phyloP scores from a whole-genome alignment of 495 filamentous ascomycete genomes.

The Penicillium diatomitis region DNA sequence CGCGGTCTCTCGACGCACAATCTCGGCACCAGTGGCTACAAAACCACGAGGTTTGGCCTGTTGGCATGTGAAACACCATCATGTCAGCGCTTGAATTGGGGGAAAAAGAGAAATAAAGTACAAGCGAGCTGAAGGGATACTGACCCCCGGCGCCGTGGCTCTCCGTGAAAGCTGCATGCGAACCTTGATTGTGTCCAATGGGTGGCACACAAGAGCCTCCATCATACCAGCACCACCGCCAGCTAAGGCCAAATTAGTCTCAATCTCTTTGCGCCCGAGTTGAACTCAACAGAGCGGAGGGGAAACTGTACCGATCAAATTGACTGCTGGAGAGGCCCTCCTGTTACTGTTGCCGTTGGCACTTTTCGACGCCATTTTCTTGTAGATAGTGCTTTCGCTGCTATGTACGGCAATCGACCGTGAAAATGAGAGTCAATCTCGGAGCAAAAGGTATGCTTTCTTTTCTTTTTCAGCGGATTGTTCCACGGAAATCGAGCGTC shows the following conservation, averaged over 20 bases:
- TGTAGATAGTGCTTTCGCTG: too few species aligned
- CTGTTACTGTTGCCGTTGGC: slow-evolving; percentile 54
- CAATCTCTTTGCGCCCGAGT: not conserved
- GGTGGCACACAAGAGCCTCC: slow-evolving; percentile 96
- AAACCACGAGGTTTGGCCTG: slow-evolving; percentile 77
- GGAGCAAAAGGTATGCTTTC: too few species aligned
- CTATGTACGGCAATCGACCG: too few species aligned
- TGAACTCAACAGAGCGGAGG: not conserved
- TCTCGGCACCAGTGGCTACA: slow-evolving; percentile 74
- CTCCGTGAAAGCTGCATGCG: slow-evolving; percentile 97
- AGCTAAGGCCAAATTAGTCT: slow-evolving; percentile 46
- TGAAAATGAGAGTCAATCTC: too few species aligned
- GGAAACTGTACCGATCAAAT: slow-evolving; percentile 68
- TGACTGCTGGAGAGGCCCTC: slow-evolving; percentile 78
- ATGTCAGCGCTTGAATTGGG: slow-evolving; percentile 11
- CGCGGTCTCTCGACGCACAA: slow-evolving; percentile 81
- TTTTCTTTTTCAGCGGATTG: not conserved
- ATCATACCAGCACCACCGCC: slow-evolving; percentile 98
- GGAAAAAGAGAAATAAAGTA: too few species aligned
- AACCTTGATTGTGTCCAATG: slow-evolving; percentile 97
- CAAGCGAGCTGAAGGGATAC: slow-evolving; percentile 3
- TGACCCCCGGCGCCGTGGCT: slow-evolving; percentile 69
- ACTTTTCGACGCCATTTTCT: slow-evolving; percentile 55
- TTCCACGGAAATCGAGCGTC: not conserved
- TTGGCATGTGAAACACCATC: not conserved